These are phyloP conservation scores for Antrodiella citrinella DNA, from an alignment of 768 basidiomycete genomes.

Conservation along the genomic window DNA sequence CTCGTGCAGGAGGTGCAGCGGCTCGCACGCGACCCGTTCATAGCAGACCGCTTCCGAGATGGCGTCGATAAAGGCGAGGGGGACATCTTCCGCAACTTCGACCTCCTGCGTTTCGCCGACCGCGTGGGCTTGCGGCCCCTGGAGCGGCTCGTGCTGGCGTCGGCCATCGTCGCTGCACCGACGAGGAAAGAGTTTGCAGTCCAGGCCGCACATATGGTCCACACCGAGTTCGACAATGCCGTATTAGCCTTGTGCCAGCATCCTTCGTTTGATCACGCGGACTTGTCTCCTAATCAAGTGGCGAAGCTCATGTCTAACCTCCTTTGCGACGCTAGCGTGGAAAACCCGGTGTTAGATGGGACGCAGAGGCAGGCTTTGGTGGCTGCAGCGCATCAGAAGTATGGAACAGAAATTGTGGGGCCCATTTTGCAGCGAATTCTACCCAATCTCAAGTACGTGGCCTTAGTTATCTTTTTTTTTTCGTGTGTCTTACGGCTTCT, in stretches of 20 bases:
- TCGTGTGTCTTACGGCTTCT: neutral
- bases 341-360: conserved; percentile 63
- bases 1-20: conserved; percentile 84
- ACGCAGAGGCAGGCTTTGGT: conserved; percentile 71
- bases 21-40: conserved; percentile 82
- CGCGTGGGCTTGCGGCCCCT: conserved; percentile 73
- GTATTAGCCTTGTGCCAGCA: conserved; percentile 68
- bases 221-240: conserved; percentile 73
- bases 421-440: conserved; percentile 72
- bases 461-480: conserved; percentile 6
- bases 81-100: conserved; percentile 75
- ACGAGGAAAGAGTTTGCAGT: conserved; percentile 48
- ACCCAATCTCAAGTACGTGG: conserved; percentile 59
- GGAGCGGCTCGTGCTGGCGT: conserved; percentile 70
- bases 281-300: conserved; percentile 66
- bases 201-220: conserved; percentile 62
- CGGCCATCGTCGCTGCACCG: conserved; percentile 63
- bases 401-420: conserved; percentile 65
- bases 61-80: conserved; percentile 85
- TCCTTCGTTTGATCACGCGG: conserved; percentile 76
- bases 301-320: conserved; percentile 77
- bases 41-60: conserved; percentile 86
- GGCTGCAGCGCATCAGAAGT: conserved; percentile 67
- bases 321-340: conserved; percentile 60
- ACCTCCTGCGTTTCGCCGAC: conserved; percentile 76